Evolutionary conservation across 2,329 filamentous ascomycete species (phyloP).

Genomic region (Fusarium nanum): DNA sequence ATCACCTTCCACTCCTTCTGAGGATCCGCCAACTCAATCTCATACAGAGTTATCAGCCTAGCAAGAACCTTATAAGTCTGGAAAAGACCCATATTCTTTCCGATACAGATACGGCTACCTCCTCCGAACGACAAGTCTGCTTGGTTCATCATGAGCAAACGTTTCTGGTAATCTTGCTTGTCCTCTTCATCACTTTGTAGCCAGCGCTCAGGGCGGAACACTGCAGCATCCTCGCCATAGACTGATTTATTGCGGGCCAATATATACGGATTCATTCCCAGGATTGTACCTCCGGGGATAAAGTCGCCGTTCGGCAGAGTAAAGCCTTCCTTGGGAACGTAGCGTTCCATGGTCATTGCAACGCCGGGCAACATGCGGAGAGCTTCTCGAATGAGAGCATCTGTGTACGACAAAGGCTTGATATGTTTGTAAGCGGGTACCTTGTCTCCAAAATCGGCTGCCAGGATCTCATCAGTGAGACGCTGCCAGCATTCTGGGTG

Average conservation of each 20-base stretch:
- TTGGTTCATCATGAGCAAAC: slow-evolving; percentile 51
- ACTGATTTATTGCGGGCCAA: slow-evolving; percentile 51
- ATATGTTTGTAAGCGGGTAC: slow-evolving; percentile 34
- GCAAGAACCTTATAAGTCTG: slow-evolving; percentile 61
- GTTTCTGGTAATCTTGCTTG: slow-evolving; percentile 37
- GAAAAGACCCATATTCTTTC: slow-evolving; percentile 54
- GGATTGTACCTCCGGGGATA: slow-evolving; percentile 48
- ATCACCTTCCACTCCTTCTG: slow-evolving; percentile 42
- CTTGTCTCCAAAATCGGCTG: slow-evolving; percentile 1
- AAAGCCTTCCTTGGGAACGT: slow-evolving; percentile 55
- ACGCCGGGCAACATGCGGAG: slow-evolving; percentile 59
- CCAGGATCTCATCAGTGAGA: slow-evolving; percentile 32
- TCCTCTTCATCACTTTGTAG: slow-evolving; percentile 37
- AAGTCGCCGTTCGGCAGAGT: slow-evolving; percentile 47
- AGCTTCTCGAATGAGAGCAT: slow-evolving; percentile 60
- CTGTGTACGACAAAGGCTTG: slow-evolving; percentile 31
- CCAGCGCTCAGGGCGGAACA: slow-evolving; percentile 58
- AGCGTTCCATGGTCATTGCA: slow-evolving; percentile 57
- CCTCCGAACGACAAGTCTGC: slow-evolving; percentile 56
- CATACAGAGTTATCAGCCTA: slow-evolving; percentile 56
- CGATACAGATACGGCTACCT: slow-evolving; percentile 57
- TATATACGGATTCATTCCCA: slow-evolving; percentile 54
- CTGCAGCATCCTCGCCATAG: slow-evolving; percentile 57
- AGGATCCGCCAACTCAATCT: slow-evolving; percentile 45
- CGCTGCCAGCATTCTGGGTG: slow-evolving; percentile 31